These are phyloP conservation scores for Zopfia rhizophila DNA, from an alignment of 2,329 filamentous ascomycete species.

Conservation along the genomic window DNA sequence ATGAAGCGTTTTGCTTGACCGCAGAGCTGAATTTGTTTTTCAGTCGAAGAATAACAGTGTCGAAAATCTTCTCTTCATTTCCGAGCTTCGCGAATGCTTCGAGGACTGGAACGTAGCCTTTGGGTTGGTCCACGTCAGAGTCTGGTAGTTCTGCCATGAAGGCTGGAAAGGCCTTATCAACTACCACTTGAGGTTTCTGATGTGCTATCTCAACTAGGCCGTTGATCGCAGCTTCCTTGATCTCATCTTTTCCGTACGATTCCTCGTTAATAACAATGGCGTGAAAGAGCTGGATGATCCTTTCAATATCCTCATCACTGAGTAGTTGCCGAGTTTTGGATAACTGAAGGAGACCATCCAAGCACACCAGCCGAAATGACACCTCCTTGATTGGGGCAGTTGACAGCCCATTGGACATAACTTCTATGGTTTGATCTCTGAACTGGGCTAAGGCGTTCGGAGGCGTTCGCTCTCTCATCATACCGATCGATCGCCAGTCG, in stretches of 20 bases:
- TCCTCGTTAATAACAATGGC: constrained; percentile 70
- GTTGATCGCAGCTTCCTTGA: constrained; percentile 68
- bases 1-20: constrained; percentile 62
- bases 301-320: constrained; percentile 53
- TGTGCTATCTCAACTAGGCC: constrained; percentile 70
- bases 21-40: constrained; percentile 71
- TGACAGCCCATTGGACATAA: constrained; percentile 55
- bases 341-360: constrained; percentile 58
- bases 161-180: constrained; percentile 72
- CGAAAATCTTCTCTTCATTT: constrained; percentile 69
- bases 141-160: constrained; percentile 73
- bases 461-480: constrained; percentile 39
- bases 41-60: constrained; percentile 70
- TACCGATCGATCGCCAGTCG: constrained; percentile 61
- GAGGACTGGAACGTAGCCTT: constrained; percentile 65
- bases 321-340: constrained; percentile 54
- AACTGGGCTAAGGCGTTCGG: constrained; percentile 54
- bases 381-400: constrained; percentile 60
- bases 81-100: constrained; percentile 73
- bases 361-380: constrained; percentile 59
- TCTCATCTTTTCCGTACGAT: constrained; percentile 64
- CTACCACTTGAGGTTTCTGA: constrained; percentile 69
- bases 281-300: constrained; percentile 69
- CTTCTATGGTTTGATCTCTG: constrained; percentile 53
- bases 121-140: constrained; percentile 58